Base-by-base conservation (phyloP, 1,284 basidiomycete genomes). In the Moesziomyces aphidis region DNA sequence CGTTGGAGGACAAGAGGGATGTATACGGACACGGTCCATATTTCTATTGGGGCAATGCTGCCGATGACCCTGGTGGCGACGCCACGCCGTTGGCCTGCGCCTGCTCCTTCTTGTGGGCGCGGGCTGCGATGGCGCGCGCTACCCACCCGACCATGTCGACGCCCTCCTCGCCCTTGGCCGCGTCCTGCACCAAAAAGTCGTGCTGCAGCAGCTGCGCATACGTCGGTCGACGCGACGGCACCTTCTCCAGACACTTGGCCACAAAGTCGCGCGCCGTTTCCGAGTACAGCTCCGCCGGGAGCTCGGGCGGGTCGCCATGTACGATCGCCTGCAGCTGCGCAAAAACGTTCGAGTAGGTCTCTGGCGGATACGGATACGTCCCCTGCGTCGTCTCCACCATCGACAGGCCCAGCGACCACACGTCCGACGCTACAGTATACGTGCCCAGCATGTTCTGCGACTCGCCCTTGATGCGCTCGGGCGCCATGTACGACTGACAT, bases 401-500 rank as follows among this genome's bases (percentile, higher is more conserved):
- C 4, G 93, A 92, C 39, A 99, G 88, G 4, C 96, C 96, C n/a
- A 99, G 90, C 11, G 95, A 97, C 96, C 96, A 99, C 6, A 99
- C 93, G 82, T 99, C 96, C 4, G 95, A 97, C 2, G 95, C 93
- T 49, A 98, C 95, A 11, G 94, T 96, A 86, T 99, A 99, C 1
- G 94, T 95, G 28, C 91, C 90, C 28, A 92, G 86, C 69, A 92
- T 91, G 83, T 92, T 92, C 81, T 91, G 91, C 4, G 92, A 93
- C 86, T 97, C 95, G 69, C 94, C 94, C 84, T 94, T 92, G 85
- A 99, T 98, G 31, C 96, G 90, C 85, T 98, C 95, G 42, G 95
- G 96, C 31, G 96, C 96, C 95, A 99, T 99, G 86, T 99, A 99
- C 71, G 91, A 93, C 85, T 99, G 97, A 85, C 97, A 99, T 4